Conservation (phyloP, 192 early-diverging fungal genomes). For the Lobulomyces angularis region DNA sequence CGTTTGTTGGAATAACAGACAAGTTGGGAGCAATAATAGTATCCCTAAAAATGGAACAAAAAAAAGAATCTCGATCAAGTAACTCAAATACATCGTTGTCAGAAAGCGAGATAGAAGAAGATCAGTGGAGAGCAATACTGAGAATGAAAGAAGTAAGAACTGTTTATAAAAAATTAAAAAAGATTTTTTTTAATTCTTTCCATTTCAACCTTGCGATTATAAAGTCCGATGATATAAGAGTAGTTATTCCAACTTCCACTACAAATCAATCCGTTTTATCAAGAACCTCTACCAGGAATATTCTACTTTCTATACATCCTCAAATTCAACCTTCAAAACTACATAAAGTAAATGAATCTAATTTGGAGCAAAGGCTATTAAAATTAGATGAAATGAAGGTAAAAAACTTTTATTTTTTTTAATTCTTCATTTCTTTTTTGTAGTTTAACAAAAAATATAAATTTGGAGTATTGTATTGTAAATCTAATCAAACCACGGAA, state of each 20-base stretch:
- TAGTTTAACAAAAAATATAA: constrained; percentile 15
- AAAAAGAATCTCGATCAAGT: neutral
- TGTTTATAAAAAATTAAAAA: neutral
- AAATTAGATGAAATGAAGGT: constrained; percentile 21
- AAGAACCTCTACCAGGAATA: constrained; percentile 9
- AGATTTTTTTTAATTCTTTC: neutral
- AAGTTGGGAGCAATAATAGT: constrained; percentile 22
- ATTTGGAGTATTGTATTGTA: constrained; percentile 19
- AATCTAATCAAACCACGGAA: constrained; percentile 23
- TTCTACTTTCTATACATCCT: constrained; percentile 15
- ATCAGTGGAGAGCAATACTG: constrained; percentile 12
- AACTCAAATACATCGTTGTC: neutral
- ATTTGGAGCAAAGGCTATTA: constrained; percentile 14
- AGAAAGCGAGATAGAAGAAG: neutral
- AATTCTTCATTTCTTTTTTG: constrained; percentile 1
- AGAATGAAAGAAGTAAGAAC: constrained; percentile 12
- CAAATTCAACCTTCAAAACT: constrained; percentile 18
- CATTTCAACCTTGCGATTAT: too few relatives aligned
- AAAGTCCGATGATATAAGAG: neutral
- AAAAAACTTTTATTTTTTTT: neutral
- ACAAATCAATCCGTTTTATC: constrained; percentile 4
- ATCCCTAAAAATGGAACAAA: constrained; percentile 12
- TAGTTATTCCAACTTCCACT: constrained; percentile 1
- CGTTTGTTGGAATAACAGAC: constrained; percentile 11
- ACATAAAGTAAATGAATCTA: constrained; percentile 6